Evolutionary conservation across 73 alveolate genomes (phyloP), one percentile per base, ranked within the genome.

Genomic region (Paramecium octaurelia): DNA sequence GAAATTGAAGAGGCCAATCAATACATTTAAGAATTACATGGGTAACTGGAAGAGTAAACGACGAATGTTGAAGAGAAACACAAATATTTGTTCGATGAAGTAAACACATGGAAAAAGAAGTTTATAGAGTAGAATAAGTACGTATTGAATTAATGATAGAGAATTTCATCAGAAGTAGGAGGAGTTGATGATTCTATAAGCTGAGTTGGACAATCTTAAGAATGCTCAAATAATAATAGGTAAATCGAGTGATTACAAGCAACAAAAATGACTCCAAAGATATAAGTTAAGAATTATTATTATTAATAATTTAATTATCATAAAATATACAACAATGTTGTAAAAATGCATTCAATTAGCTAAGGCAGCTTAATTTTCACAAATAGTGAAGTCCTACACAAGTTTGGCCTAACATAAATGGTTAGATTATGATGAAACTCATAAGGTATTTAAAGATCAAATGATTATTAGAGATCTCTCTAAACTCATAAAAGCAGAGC

Each of bases 401-500:
- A 23, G 73, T 40, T 80, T 80, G 44, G 43, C 91, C 14, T 10
- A 80, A 48, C 70, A 80, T 80, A 80, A 80, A 44, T 80, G 91
- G 91, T 48, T 80, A 44, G 91, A 80, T 4, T 80, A 80, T 48
- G 91, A 80, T 80, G 21, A 80, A 48, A 80, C 91, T 11, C 91
- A 80, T 24, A 80, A 80, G 21, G 91, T 80, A 80, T 0, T 36
- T 34, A 75, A 36, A 14, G 1, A 80, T 44, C 14, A 12, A 23
- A 44, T n/a, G n/a, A n/a, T 11, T 21, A 44, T 80, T n/a, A 89
- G 94, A 71, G 23, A 70, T 89, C 94, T 24, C 60, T 44, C 21
- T 89, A 83, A 83, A 93, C 96, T 64, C 96, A 93, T 36, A 64
- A 86, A 42, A 58, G 93, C 16, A 86, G 92, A 50, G 96, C 95